Percentiles rank a stretch among this genome's conserved stretches.
Conservation (phyloP, 75 land plant genomes). For the Selaginella moellendorffii region DNA sequence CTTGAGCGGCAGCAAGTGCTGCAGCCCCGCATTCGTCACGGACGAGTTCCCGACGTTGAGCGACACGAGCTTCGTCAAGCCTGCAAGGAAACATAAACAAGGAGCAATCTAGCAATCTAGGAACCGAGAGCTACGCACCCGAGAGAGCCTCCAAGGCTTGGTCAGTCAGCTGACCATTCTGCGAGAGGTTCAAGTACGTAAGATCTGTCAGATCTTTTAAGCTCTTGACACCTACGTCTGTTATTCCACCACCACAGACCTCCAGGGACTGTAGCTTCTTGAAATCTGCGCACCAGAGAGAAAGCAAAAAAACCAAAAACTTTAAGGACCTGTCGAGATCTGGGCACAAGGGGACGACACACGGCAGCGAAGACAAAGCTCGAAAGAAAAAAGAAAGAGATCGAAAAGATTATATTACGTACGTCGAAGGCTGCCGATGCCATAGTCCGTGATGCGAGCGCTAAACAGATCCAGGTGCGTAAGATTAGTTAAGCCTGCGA, state of each 20-base stretch:
- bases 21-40: slow-evolving; percentile 63
- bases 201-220: slow-evolving; percentile 66
- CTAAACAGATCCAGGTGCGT: slow-evolving; percentile 96
- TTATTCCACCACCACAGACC: slow-evolving; percentile 90
- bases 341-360: too few species aligned
- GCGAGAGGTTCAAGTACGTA: slow-evolving; percentile 74
- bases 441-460: slow-evolving; percentile 85
- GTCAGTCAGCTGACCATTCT: slow-evolving; percentile 71
- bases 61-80: slow-evolving; percentile 66
- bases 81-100: slow-evolving; percentile 28
- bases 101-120: neutral
- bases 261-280: slow-evolving; percentile 82
- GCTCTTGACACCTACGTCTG: slow-evolving; percentile 90
- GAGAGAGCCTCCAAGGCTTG: slow-evolving; percentile 57
- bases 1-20: slow-evolving; percentile 57
- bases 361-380: neutral
- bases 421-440: slow-evolving; percentile 26
- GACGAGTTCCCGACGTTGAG: slow-evolving; percentile 74
- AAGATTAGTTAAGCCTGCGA: slow-evolving; percentile 69
- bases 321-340: too few species aligned
- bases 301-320: too few species aligned
- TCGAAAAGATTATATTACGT: too few species aligned
- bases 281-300: slow-evolving; percentile 56
- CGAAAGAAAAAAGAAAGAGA: neutral
- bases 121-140: slow-evolving; percentile 41